Conservation (phyloP, 805 yeast genomes). For the Cyberlindnera meyerae region DNA sequence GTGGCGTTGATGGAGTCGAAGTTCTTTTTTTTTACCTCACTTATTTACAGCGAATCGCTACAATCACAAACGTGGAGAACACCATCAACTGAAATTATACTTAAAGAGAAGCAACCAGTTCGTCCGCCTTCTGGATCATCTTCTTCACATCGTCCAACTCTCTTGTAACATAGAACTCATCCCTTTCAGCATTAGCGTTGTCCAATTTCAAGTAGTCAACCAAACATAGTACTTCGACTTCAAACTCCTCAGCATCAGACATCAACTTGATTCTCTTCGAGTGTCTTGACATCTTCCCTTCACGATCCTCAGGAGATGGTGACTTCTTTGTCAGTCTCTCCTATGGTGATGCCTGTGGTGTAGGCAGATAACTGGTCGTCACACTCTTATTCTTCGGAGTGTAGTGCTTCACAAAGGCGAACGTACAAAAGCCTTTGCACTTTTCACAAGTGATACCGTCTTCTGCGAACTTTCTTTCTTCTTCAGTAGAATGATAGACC, state of each 20-base stretch:
- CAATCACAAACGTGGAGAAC: too few species aligned
- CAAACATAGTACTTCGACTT: slow-evolving; percentile 14
- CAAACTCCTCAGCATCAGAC: slow-evolving; percentile 9
- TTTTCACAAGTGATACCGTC: slow-evolving; percentile 31
- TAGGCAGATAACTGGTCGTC: slow-evolving; percentile 12
- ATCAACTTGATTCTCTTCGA: slow-evolving; percentile 25
- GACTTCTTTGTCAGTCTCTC: not conserved
- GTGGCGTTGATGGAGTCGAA: too few species aligned
- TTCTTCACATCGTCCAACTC: slow-evolving; percentile 18
- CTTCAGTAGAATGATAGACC: slow-evolving; percentile 1
- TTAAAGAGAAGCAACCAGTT: slow-evolving; percentile 1
- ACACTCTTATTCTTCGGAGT: slow-evolving; percentile 9
- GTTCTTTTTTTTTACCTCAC: too few species aligned
- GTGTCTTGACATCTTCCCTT: slow-evolving; percentile 15
- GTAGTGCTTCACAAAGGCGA: slow-evolving; percentile 28
- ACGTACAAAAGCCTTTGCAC: slow-evolving; percentile 36
- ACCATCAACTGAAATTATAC: too few species aligned
- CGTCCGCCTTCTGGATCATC: slow-evolving; percentile 13
- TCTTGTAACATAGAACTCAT: slow-evolving; percentile 11
- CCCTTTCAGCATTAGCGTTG: slow-evolving; percentile 2
- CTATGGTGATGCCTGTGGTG: slow-evolving; percentile 23
- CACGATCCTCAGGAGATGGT: slow-evolving; percentile 2
- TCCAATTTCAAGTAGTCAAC: slow-evolving; percentile 23
- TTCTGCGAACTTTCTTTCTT: slow-evolving; percentile 18
- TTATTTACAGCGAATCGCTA: too few species aligned